Evolutionary conservation across 495 filamentous ascomycete species (phyloP).

Genomic region (Hypoxylon fuscum): DNA sequence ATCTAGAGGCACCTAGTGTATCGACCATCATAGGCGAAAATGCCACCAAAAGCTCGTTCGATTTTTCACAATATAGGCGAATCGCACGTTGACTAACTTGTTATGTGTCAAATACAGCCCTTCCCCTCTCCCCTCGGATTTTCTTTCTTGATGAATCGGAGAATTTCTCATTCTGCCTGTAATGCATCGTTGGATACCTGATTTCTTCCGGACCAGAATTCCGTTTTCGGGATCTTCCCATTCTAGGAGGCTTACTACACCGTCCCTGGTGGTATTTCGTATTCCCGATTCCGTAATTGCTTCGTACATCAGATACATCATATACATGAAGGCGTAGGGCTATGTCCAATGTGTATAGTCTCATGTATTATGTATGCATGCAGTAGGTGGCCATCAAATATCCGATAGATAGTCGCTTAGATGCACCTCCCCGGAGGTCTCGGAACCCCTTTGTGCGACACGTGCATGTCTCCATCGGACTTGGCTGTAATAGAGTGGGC

Average conservation of each 20-base stretch:
- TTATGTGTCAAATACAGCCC: neutral
- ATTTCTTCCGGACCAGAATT: neutral
- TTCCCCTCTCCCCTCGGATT: neutral
- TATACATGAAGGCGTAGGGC: no score
- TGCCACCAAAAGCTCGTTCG: neutral
- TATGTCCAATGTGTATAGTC: no score
- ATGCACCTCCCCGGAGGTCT: no score
- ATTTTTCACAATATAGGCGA: neutral
- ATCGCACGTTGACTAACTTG: conserved; percentile 2
- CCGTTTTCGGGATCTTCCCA: neutral
- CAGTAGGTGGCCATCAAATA: no score
- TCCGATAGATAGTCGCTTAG: no score
- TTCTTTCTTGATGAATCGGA: neutral
- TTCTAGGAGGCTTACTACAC: neutral
- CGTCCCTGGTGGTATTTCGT: neutral
- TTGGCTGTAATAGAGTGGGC: no score
- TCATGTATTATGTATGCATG: no score
- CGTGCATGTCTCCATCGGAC: no score
- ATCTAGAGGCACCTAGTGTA: neutral
- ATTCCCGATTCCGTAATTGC: neutral
- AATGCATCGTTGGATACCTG: conserved; percentile 3
- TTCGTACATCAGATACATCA: no score
- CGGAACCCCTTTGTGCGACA: no score
- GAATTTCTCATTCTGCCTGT: neutral
- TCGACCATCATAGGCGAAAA: conserved; percentile 3